A percentile compares a stretch with the other conserved stretches of the same genome.
phyloP scores from a whole-genome alignment of 129 eudicot genomes.

The Logfia minima region DNA sequence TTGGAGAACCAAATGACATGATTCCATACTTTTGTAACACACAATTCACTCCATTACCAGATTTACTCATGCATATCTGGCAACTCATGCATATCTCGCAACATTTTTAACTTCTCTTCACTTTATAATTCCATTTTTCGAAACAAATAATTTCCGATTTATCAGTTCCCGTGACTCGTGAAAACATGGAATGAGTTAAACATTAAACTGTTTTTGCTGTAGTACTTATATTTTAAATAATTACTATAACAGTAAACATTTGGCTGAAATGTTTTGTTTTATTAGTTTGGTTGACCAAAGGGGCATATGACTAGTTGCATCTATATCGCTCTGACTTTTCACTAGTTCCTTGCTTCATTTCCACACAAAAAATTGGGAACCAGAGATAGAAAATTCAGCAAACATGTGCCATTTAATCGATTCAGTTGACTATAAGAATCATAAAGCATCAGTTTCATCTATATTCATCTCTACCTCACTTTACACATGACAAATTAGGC shows the following conservation, averaged over 20 bases:
- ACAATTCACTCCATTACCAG: neutral
- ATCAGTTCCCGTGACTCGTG: too few species aligned
- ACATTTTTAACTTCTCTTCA: too few species aligned
- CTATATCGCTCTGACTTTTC: neutral
- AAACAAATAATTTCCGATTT: too few species aligned
- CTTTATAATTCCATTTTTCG: too few species aligned
- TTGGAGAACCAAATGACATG: neutral
- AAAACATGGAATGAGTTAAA: constrained; percentile 2
- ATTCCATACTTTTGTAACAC: neutral
- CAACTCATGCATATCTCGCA: too few species aligned
- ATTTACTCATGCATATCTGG: too few species aligned
- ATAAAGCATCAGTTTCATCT: neutral
- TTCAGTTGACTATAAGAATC: constrained; percentile 19
- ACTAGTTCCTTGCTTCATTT: neutral
- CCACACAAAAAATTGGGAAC: constrained; percentile 18
- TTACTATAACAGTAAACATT: neutral
- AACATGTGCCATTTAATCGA: neutral
- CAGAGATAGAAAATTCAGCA: constrained; percentile 16
- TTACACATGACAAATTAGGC: neutral
- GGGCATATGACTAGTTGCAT: neutral
- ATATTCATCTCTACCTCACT: neutral
- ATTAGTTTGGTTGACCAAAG: constrained; percentile 22
- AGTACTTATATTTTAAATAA: neutral
- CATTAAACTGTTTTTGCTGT: neutral
- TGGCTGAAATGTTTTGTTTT: neutral